Evolutionary conservation across 345 rosid species (phyloP).

Genomic region (Sapria himalayana): DNA sequence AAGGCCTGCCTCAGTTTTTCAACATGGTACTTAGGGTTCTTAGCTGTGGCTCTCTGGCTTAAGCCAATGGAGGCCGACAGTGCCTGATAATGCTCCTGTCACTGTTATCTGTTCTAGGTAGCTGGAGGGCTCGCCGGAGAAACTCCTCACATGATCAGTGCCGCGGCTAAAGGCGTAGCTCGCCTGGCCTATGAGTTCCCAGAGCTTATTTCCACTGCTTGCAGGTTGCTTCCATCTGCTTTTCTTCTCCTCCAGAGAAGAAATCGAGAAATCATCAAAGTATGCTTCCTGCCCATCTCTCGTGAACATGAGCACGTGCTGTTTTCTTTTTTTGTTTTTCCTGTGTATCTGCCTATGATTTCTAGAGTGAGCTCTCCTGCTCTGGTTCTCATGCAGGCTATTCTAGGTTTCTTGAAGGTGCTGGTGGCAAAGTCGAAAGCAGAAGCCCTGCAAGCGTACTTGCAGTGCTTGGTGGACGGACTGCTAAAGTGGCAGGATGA

Average conservation of each 20-base stretch:
- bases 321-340: background rate
- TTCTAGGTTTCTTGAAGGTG: constrained; percentile 72
- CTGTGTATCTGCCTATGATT: background rate
- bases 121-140: constrained; percentile 93
- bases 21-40: constrained; percentile 33
- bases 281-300: constrained; percentile 12
- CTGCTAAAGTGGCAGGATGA: constrained; percentile 72
- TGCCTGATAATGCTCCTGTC: too few relatives aligned
- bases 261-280: constrained; percentile 79
- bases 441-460: constrained; percentile 56
- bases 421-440: constrained; percentile 79
- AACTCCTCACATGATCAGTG: constrained; percentile 92
- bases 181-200: constrained; percentile 87
- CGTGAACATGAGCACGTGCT: background rate
- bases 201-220: constrained; percentile 64
- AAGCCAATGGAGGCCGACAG: constrained; percentile 7
- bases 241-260: constrained; percentile 68
- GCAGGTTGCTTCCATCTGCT: constrained; percentile 69
- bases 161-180: constrained; percentile 86
- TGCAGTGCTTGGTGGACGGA: constrained; percentile 62
- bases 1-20: constrained; percentile 49
- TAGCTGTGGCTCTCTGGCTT: background rate
- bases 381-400: constrained; percentile 57
- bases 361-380: constrained; percentile 2
- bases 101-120: too few relatives aligned